These are phyloP conservation scores for Cordia subcordata DNA, from an alignment of 257 asterid species.

Conservation along the genomic window DNA sequence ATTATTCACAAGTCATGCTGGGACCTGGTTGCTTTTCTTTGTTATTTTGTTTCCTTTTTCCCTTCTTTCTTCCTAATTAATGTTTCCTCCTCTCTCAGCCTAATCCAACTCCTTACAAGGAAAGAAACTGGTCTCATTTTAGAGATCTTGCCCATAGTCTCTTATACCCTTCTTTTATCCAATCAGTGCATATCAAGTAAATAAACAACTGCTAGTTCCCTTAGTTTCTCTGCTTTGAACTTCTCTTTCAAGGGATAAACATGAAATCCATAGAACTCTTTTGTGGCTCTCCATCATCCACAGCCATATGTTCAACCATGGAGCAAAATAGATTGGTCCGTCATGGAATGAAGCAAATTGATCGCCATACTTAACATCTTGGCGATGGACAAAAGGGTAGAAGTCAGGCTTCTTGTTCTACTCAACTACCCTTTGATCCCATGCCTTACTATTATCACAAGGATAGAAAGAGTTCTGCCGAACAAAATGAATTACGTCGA, in stretches of 20 bases:
- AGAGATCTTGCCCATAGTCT: slow-evolving; percentile 16
- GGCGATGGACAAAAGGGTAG: slow-evolving; percentile 21
- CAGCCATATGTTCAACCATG: slow-evolving; percentile 82
- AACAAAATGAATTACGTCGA: slow-evolving; percentile 33
- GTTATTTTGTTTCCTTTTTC: no score
- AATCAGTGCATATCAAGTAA: not conserved
- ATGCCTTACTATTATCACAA: slow-evolving; percentile 20
- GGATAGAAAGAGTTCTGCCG: slow-evolving; percentile 17
- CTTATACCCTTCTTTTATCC: slow-evolving; percentile 8
- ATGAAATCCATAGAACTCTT: slow-evolving; percentile 74
- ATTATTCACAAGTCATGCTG: slow-evolving; percentile 16
- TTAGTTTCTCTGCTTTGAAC: no score
- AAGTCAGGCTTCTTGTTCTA: slow-evolving; percentile 24
- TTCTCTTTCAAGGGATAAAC: not conserved
- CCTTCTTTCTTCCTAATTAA: no score
- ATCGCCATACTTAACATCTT: slow-evolving; percentile 26
- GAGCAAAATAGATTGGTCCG: slow-evolving; percentile 55
- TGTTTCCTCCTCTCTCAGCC: not conserved
- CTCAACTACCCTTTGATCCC: slow-evolving; percentile 65
- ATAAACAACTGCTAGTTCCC: not conserved
- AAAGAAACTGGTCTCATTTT: slow-evolving; percentile 15
- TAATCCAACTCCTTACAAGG: slow-evolving; percentile 30
- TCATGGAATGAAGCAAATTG: slow-evolving; percentile 24
- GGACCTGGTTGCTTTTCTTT: slow-evolving; percentile 11
- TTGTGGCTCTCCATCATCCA: slow-evolving; percentile 82